phyloP scores from a whole-genome alignment of 345 rosid species.

The Salix exigua region DNA sequence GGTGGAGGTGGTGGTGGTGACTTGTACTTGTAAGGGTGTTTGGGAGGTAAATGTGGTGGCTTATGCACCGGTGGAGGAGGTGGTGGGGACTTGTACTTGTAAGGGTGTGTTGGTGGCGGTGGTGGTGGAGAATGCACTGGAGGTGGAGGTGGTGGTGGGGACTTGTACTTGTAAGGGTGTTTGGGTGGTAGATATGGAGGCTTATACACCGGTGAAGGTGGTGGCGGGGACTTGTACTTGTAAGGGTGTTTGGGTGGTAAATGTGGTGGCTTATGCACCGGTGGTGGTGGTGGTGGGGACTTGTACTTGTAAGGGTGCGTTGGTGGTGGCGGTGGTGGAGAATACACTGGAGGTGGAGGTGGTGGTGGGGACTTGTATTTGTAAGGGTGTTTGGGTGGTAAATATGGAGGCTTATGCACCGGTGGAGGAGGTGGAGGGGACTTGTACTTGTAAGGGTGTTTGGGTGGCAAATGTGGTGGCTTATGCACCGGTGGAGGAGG shows the following conservation, averaged over 20 bases:
- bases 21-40: conserved; percentile 20
- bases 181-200: not conserved
- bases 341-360: not conserved
- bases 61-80: conserved; percentile 7
- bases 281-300: too few species aligned
- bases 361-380: conserved; percentile 2
- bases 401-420: too few species aligned
- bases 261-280: too few species aligned
- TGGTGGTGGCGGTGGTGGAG: too few species aligned
- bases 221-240: conserved; percentile 6
- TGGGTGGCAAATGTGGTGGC: too few species aligned
- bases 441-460: conserved; percentile 3
- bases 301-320: too few species aligned
- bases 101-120: conserved; percentile 8
- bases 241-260: conserved; percentile 35
- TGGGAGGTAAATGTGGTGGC: conserved; percentile 24
- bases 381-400: not conserved
- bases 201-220: conserved; percentile 4
- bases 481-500: too few species aligned
- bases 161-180: conserved; percentile 10
- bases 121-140: not conserved
- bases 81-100: conserved; percentile 8
- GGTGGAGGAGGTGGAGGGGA: not conserved
- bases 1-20: conserved; percentile 17
- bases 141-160: not conserved